Percentiles rank a stretch among this genome's conserved stretches.
These are phyloP conservation scores for Phytopythium ostracodes DNA, from an alignment of 352 stramenopile genomes.

Conservation along the genomic window DNA sequence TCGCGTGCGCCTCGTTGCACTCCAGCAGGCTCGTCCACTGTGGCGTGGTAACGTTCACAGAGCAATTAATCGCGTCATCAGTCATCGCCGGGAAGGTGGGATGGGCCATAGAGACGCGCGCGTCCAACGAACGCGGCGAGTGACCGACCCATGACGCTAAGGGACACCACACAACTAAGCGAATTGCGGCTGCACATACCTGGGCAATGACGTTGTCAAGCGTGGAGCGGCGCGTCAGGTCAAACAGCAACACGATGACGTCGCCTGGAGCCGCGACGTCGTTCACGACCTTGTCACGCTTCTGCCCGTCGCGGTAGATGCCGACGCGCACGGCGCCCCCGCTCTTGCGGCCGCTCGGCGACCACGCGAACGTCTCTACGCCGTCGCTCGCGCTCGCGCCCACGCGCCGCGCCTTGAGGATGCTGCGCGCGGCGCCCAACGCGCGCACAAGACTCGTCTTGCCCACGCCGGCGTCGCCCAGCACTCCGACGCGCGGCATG, in stretches of 20 bases:
- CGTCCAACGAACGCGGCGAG: background rate
- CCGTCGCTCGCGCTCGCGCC: background rate
- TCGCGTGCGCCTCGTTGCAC: slow-evolving; percentile 6
- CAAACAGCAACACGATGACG: slow-evolving; percentile 48
- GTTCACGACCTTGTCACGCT: slow-evolving; percentile 8
- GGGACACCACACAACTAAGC: too few relatives aligned
- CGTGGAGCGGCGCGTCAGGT: slow-evolving; percentile 37
- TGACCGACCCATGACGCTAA: background rate
- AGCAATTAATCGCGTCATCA: background rate
- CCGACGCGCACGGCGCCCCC: slow-evolving; percentile 4
- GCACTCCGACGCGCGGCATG: slow-evolving; percentile 29
- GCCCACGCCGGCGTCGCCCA: slow-evolving; percentile 35
- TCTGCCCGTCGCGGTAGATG: slow-evolving; percentile 11
- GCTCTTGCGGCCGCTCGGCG: background rate
- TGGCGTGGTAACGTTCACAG: background rate
- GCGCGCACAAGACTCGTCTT: slow-evolving; percentile 52
- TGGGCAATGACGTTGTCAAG: slow-evolving; percentile 32
- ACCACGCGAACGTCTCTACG: slow-evolving; percentile 1
- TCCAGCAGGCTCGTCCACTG: slow-evolving; percentile 37
- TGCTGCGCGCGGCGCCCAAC: slow-evolving; percentile 25
- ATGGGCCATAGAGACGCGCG: background rate
- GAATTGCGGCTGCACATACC: slow-evolving; percentile 6
- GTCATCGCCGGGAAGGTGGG: background rate
- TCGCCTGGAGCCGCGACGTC: slow-evolving; percentile 10
- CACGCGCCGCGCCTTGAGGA: background rate